Base-by-base conservation (phyloP, 75 land plant genomes). In the Chamaecyparis obtusa region DNA sequence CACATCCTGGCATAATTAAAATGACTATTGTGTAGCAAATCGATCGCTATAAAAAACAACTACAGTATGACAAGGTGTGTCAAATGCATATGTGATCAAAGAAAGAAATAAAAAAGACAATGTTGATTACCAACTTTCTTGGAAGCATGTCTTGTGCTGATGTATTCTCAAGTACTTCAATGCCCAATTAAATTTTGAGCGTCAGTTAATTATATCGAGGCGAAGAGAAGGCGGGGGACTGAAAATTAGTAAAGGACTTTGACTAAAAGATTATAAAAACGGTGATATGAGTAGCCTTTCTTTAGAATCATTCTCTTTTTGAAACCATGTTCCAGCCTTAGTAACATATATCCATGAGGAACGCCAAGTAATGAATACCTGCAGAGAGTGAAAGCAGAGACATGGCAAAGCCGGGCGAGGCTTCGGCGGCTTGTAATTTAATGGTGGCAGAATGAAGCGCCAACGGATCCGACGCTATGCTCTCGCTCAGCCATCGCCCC, bases 371-470 rank as follows among this genome's bases (percentile, higher is more conserved):
- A 81, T 48, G 44, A 81, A 81, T 64, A 81, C 83, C 83, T 81
- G 83, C 83, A 81, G 83, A 81, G 1, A 81, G 83, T 13, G n/a
- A 43, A 21, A 81, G 83, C 48, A 81, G 30, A 27, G 30, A 44
- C 30, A 44, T 44, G 83, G 83, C 83, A 27, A 81, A 81, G 24
- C 83, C 83, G 21, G 83, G 83, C 46, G 48, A 43, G 32, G 48
- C 27, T 81, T 81, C 83, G 13, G 48, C 83, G 19, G 83, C 83
- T 81, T 81, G 44, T 44, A 81, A 44, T 27, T 81, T 81, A 7
- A 10, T 41, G 13, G 83, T 81, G 83, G 83, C 83, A 8, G 83
- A 81, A 17, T 49, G 83, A 81, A 81, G 30, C 46, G 44, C 49
- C 13, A 14, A 39, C 15, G 21, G 49, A 2, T 81, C 5, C 13